Conservation (phyloP, 1,139 yeast species). For the Scheffersomyces illinoinensis region DNA sequence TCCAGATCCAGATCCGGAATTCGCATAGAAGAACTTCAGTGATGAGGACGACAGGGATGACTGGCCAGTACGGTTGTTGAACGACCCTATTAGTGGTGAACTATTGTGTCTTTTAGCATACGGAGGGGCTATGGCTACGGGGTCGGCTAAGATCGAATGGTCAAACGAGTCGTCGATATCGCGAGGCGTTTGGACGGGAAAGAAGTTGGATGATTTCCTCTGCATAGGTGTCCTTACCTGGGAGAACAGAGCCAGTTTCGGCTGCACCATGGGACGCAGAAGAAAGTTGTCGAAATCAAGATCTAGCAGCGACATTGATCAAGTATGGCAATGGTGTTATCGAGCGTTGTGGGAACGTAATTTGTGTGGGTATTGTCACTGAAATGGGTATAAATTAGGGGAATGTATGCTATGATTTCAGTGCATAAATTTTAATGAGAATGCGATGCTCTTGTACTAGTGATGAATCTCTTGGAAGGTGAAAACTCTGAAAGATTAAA, state of each 20-base stretch:
- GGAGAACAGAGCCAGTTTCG: not conserved
- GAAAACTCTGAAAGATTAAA: not conserved
- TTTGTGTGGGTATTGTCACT: not conserved
- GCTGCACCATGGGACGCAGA: not conserved
- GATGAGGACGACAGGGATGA: not conserved
- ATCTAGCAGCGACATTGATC: not conserved
- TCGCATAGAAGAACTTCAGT: conserved; percentile 6
- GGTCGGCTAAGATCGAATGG: not conserved
- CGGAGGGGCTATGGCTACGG: not conserved
- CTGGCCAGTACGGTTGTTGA: conserved; percentile 2
- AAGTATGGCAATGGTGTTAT: not conserved
- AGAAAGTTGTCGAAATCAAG: not conserved
- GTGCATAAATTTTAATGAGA: not conserved
- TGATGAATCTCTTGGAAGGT: not conserved
- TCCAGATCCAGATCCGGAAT: not conserved
- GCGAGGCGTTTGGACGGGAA: conserved; percentile 7
- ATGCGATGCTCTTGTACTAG: not conserved
- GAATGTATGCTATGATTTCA: not conserved
- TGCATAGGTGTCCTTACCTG: conserved; percentile 3
- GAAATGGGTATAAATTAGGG: not conserved
- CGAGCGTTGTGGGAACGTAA: not conserved
- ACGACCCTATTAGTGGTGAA: conserved; percentile 13
- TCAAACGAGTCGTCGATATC: not conserved
- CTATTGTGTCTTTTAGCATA: conserved; percentile 10
- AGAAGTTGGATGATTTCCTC: conserved; percentile 18